A percentile compares a stretch with the other conserved stretches of the same genome.
Conservation (phyloP, 2,329 filamentous ascomycete species). For the Cadophora malorum region DNA sequence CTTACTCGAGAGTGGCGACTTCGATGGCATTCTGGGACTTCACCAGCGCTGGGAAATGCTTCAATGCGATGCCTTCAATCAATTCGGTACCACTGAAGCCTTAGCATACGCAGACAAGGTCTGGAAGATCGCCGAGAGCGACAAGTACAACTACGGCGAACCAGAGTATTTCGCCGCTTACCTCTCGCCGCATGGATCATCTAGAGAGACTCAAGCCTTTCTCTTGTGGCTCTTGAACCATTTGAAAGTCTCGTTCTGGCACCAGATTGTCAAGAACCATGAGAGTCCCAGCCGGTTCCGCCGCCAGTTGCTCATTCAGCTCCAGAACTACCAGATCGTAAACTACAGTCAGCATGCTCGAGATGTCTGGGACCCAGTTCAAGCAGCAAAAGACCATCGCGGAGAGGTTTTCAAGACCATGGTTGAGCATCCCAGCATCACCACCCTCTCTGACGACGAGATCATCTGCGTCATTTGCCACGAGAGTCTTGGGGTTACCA, state of each 20-base stretch:
- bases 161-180: not conserved
- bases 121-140: not conserved
- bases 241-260: not conserved
- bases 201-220: not conserved
- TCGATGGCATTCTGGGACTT: not conserved
- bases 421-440: not conserved
- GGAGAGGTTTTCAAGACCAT: not conserved
- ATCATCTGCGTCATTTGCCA: not conserved
- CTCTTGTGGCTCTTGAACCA: not conserved
- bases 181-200: not conserved
- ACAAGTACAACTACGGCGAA: not conserved
- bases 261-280: not conserved
- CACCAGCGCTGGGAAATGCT: not conserved
- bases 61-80: not conserved
- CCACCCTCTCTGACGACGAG: not conserved
- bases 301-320: not conserved
- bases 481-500: not conserved
- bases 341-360: not conserved
- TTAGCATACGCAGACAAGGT: not conserved
- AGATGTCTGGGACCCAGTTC: not conserved
- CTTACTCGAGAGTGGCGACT: not conserved
- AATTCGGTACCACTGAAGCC: too few relatives aligned
- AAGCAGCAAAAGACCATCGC: not conserved
- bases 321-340: not conserved
- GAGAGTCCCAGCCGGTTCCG: not conserved